These are phyloP conservation scores for Eragrostis tef DNA, from an alignment of 202 grass and related monocot species.

Conservation along the genomic window DNA sequence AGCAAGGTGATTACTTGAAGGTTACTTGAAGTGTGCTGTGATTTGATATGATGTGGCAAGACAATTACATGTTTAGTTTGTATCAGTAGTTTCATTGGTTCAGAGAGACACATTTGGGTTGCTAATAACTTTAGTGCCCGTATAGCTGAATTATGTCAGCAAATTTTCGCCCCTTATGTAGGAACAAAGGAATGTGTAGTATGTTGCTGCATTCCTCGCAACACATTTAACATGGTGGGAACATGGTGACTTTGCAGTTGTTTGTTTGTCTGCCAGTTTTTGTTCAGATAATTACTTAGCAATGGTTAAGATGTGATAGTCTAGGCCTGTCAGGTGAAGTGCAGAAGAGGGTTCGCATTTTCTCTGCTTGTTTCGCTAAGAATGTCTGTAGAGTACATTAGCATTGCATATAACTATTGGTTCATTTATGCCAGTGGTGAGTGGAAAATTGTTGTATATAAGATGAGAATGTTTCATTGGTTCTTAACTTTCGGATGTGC, in stretches of 20 bases:
- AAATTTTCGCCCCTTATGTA: background rate
- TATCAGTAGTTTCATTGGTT: background rate
- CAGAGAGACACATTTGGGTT: background rate
- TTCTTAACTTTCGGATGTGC: background rate
- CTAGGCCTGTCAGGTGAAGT: background rate
- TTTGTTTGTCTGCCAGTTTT: too few species aligned
- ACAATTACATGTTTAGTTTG: too few species aligned
- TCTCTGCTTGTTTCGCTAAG: background rate
- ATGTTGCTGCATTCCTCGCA: too few species aligned
- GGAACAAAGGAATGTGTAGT: too few species aligned
- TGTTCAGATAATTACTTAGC: background rate
- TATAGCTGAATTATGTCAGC: background rate
- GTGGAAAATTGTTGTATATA: too few species aligned
- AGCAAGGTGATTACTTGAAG: background rate
- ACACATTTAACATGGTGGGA: too few species aligned
- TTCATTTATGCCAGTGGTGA: background rate
- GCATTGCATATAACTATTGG: background rate
- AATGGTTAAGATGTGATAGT: background rate
- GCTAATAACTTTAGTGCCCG: background rate
- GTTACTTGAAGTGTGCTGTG: background rate
- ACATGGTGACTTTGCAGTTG: too few species aligned
- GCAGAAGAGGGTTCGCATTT: background rate
- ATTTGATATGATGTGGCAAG: background rate
- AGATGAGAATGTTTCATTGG: background rate
- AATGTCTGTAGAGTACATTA: background rate